A percentile compares a stretch with the other conserved stretches of the same genome.
These are phyloP conservation scores for Solanum sejunctum DNA, from an alignment of 257 asterid genomes.

Conservation along the genomic window DNA sequence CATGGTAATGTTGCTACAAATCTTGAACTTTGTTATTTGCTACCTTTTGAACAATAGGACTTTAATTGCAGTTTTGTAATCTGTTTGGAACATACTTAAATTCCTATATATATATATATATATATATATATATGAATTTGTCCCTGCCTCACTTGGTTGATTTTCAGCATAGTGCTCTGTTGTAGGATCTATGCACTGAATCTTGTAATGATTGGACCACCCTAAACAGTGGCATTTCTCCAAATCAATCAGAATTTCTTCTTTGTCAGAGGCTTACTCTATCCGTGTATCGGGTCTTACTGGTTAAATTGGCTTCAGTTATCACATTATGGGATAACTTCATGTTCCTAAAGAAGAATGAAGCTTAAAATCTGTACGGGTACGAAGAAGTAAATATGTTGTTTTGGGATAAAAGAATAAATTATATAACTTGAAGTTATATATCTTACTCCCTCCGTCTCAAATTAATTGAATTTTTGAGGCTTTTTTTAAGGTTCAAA, in stretches of 20 bases:
- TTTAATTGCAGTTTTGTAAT: neutral
- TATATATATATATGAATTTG: neutral
- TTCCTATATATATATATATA: neutral
- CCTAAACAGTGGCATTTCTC: neutral
- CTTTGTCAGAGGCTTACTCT: neutral
- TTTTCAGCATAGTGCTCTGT: neutral
- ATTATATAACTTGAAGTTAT: no score
- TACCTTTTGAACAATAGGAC: neutral
- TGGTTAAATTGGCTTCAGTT: neutral
- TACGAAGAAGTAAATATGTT: neutral
- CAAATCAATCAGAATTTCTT: neutral
- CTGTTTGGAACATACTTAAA: neutral
- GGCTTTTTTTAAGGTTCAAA: no score
- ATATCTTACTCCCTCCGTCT: no score
- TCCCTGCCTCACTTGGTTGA: neutral
- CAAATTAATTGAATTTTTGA: no score
- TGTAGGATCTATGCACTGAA: neutral
- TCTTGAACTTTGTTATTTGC: neutral
- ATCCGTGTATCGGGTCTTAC: neutral
- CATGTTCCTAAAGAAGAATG: neutral
- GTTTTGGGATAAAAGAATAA: neutral
- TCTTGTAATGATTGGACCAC: neutral
- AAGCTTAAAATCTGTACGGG: neutral
- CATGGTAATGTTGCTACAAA: conserved; percentile 36
- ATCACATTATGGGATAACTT: neutral